Evolutionary conservation across 768 basidiomycete species (phyloP).

Genomic region (Termitomyces sp.): DNA sequence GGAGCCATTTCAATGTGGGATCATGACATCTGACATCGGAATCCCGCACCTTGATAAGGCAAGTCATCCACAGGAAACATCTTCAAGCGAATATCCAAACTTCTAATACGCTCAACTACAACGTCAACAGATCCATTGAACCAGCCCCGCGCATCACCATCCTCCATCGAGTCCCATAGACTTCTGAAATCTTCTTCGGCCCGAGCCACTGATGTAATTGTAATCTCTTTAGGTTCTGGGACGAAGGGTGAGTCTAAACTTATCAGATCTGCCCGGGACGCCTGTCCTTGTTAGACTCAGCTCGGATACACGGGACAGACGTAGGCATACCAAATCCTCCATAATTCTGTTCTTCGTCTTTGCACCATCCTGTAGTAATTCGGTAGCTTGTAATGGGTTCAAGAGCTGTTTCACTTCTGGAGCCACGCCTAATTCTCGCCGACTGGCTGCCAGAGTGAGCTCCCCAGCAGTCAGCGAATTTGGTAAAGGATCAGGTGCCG

Average conservation of each 20-base stretch:
- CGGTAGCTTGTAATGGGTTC: neutral
- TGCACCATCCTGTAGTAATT: neutral
- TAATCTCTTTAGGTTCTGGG: slow-evolving; percentile 31
- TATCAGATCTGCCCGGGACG: slow-evolving; percentile 54
- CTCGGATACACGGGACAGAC: neutral
- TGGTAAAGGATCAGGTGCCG: slow-evolving; percentile 17
- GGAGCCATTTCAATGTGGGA: slow-evolving; percentile 11
- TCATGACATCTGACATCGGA: slow-evolving; percentile 4
- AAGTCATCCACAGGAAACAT: slow-evolving; percentile 49
- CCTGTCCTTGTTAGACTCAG: slow-evolving; percentile 14
- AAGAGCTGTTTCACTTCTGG: slow-evolving; percentile 15
- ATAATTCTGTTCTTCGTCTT: slow-evolving; percentile 1
- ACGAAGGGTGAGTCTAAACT: slow-evolving; percentile 70
- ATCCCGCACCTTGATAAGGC: slow-evolving; percentile 54
- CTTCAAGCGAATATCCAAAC: slow-evolving; percentile 36
- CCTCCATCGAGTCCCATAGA: slow-evolving; percentile 51
- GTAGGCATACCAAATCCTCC: slow-evolving; percentile 17
- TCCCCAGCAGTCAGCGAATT: slow-evolving; percentile 38
- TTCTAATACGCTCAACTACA: slow-evolving; percentile 50
- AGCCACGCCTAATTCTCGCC: slow-evolving; percentile 24
- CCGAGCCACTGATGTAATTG: neutral
- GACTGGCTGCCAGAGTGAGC: slow-evolving; percentile 34
- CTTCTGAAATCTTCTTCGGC: slow-evolving; percentile 41
- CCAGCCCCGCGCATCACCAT: slow-evolving; percentile 59
- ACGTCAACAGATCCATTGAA: slow-evolving; percentile 51